Base-by-base conservation (phyloP, 257 asterid genomes). In the Solanum ossicruentum region DNA sequence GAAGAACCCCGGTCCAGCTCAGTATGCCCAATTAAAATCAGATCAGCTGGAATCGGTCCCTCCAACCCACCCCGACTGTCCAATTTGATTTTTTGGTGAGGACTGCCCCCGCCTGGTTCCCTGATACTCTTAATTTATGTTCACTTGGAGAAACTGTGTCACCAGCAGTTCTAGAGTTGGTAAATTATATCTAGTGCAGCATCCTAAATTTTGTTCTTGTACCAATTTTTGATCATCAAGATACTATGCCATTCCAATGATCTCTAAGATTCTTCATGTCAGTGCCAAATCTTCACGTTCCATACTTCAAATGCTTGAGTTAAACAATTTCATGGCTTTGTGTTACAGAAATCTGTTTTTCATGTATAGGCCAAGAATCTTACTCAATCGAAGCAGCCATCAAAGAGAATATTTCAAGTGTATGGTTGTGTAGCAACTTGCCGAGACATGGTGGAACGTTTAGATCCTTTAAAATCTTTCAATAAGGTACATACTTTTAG, bases 391-490 rank as follows among this genome's bases (percentile, higher is more conserved):
- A 89, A 90, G 73, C 89, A 58, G 20, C 86, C 92, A 65, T 86
- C 92, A 32, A 95, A 91, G 87, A 87, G 98, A 89, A 85, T 86
- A 73, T 93, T 92, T 87, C 97, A 93, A 89, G 97, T 93, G 56
- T 93, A 93, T 87, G 98, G 98, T 84, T 95, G 97, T 85, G 91
- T 92, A 54, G 96, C 93, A 65, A 96, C 98, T 80, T 69, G 92
- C 89, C 85, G 93, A 86, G 97, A 95, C 87, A 93, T 96, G 89
- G 99, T 95, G 91, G 94, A 92, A 66, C 98, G 87, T 85, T 92
- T 89, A 65, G 93, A 96, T 80, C 92, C 93, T 87, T 82, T 80
- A 75, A 91, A 92, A 87, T 23, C 84, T 83, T 95, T 95, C 78
- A 95, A 95, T 87, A 96, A 95, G 98, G 99, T 91, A 86, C 82